Percentiles rank a stretch among this genome's conserved stretches.
Evolutionary conservation across 495 filamentous ascomycete species (phyloP).

Genomic region (Neurospora tetrasperma): DNA sequence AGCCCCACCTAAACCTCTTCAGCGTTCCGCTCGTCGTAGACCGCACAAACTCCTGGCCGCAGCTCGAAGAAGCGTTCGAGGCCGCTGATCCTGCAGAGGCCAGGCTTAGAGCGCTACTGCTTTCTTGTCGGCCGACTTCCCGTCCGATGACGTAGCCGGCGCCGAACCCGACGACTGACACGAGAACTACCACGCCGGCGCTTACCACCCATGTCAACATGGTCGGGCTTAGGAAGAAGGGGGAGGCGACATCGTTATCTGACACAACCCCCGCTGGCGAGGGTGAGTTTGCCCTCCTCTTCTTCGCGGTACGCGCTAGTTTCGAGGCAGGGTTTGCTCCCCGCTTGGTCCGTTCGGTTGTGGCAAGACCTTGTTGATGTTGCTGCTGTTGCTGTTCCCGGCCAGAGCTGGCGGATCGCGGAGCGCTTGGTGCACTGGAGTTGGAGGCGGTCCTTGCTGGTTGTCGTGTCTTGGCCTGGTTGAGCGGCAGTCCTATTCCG

Average conservation of each 20-base stretch:
- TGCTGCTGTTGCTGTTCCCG: constrained; percentile 19
- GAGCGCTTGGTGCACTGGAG: constrained; percentile 22
- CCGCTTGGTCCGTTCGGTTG: constrained; percentile 43
- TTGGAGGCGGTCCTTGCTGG: constrained; percentile 20
- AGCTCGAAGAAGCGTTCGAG: constrained; percentile 33
- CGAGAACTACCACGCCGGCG: constrained; percentile 83
- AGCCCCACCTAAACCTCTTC: constrained; percentile 38
- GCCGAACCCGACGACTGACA: constrained; percentile 85
- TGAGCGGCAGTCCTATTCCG: neutral
- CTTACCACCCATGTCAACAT: constrained; percentile 85
- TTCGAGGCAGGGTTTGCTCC: constrained; percentile 30
- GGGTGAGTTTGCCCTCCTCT: constrained; percentile 35
- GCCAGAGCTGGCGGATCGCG: constrained; percentile 19
- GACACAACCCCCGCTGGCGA: constrained; percentile 2
- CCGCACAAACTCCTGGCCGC: constrained; percentile 33
- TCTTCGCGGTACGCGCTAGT: constrained; percentile 38
- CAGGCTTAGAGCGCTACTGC: constrained; percentile 16
- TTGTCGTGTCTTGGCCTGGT: constrained; percentile 3
- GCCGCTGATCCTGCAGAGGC: constrained; percentile 27
- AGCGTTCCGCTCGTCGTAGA: constrained; percentile 29
- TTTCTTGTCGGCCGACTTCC: constrained; percentile 65
- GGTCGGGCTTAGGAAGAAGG: constrained; percentile 50
- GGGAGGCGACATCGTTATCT: neutral
- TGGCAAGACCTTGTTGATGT: constrained; percentile 28
- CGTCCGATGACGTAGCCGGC: constrained; percentile 84